These are phyloP conservation scores for Microsporum ferrugineum DNA, from an alignment of 2,329 filamentous ascomycete genomes.

Conservation along the genomic window DNA sequence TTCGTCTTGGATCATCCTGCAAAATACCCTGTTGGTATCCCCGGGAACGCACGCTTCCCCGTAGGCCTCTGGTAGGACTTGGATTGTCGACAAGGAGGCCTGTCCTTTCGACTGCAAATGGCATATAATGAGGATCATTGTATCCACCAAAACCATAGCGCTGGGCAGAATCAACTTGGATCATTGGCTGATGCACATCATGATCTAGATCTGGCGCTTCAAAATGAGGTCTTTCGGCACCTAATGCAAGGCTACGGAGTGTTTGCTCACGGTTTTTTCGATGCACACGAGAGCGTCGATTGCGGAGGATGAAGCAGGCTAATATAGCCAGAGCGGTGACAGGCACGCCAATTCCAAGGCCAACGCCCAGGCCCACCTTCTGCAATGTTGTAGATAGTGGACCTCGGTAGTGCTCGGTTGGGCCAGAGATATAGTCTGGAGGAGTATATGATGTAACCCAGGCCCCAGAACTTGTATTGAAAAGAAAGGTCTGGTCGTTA, in stretches of 20 bases:
- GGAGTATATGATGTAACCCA: slow-evolving; percentile 50
- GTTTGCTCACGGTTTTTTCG: slow-evolving; percentile 42
- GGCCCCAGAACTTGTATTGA: slow-evolving; percentile 49
- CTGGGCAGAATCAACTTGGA: neutral
- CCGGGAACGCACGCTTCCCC: slow-evolving; percentile 30
- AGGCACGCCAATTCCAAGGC: slow-evolving; percentile 52
- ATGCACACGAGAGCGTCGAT: slow-evolving; percentile 28
- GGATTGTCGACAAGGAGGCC: slow-evolving; percentile 32
- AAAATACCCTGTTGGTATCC: slow-evolving; percentile 31
- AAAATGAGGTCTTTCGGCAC: slow-evolving; percentile 38
- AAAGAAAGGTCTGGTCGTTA: slow-evolving; percentile 44
- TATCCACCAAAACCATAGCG: neutral
- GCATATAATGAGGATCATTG: neutral
- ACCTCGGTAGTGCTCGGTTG: slow-evolving; percentile 14
- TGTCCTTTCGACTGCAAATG: slow-evolving; percentile 29
- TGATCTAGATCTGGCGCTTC: slow-evolving; percentile 11
- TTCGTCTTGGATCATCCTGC: slow-evolving; percentile 40
- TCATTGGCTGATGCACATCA: neutral
- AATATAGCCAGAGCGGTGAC: slow-evolving; percentile 39
- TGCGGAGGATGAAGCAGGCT: slow-evolving; percentile 42
- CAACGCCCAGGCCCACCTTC: slow-evolving; percentile 52
- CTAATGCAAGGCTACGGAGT: slow-evolving; percentile 42
- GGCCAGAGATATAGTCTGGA: slow-evolving; percentile 23
- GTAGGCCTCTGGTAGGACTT: slow-evolving; percentile 30
- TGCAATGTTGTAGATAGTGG: slow-evolving; percentile 26